A percentile compares a stretch with the other conserved stretches of the same genome.
Evolutionary conservation across 306 rosid genomes (phyloP).

Genomic region (Senna tora): DNA sequence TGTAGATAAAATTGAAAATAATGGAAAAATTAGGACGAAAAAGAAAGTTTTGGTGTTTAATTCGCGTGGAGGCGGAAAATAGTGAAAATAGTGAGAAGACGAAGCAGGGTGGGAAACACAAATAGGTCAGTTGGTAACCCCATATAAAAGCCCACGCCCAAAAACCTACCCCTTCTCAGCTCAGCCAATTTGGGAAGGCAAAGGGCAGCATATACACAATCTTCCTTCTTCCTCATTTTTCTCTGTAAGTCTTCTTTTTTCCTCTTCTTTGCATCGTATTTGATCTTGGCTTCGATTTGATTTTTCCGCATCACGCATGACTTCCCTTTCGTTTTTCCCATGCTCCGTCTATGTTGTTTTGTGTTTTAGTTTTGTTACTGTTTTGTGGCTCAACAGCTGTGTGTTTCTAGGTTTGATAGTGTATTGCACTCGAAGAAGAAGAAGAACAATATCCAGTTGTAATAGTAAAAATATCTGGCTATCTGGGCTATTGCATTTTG

Average conservation of each 20-base stretch:
- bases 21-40: too few relatives aligned
- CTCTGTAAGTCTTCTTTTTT: not conserved
- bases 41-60: too few relatives aligned
- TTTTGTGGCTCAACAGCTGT: not conserved
- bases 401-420: not conserved
- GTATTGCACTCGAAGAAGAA: not conserved
- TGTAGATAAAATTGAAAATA: too few relatives aligned
- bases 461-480: not conserved
- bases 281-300: constrained; percentile 1
- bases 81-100: too few relatives aligned
- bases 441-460: not conserved
- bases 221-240: not conserved
- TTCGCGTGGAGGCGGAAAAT: too few relatives aligned
- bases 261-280: not conserved
- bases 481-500: not conserved
- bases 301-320: not conserved
- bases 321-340: not conserved
- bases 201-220: not conserved
- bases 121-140: too few relatives aligned
- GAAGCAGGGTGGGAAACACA: too few relatives aligned
- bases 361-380: not conserved
- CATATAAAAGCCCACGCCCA: too few relatives aligned
- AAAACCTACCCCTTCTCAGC: too few relatives aligned
- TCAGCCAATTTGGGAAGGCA: not conserved
- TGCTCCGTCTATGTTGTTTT: not conserved